Conservation (phyloP, 371 early-diverging fungal genomes). For the Rhizomucor miehei region DNA sequence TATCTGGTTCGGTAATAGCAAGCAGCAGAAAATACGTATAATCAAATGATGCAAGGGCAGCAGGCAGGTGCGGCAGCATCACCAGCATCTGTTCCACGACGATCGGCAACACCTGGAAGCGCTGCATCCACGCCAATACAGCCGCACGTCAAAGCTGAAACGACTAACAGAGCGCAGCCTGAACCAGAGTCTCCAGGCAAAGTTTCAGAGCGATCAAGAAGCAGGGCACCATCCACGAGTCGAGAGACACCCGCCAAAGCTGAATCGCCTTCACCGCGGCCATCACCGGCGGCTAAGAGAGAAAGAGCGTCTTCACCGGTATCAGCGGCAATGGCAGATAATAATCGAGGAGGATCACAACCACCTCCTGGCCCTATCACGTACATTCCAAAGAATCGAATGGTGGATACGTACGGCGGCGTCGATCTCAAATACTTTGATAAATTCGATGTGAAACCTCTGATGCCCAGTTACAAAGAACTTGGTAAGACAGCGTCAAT, state of each 20-base stretch:
- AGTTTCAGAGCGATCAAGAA: background rate
- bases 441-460: constrained; percentile 54
- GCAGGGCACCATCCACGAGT: constrained; percentile 2
- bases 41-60: constrained; percentile 15
- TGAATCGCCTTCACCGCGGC: constrained; percentile 9
- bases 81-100: constrained; percentile 26
- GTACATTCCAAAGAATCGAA: constrained; percentile 49
- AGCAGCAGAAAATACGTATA: constrained; percentile 29
- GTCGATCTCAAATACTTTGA: constrained; percentile 66
- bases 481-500: constrained; percentile 36
- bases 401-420: constrained; percentile 74
- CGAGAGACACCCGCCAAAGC: background rate
- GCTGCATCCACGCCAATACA: constrained; percentile 35
- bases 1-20: constrained; percentile 2
- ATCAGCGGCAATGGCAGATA: constrained; percentile 6
- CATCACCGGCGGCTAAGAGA: constrained; percentile 6
- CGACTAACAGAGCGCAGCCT: background rate
- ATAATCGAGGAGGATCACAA: background rate
- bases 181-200: constrained; percentile 6
- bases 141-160: constrained; percentile 27
- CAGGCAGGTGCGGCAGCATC: too few relatives aligned
- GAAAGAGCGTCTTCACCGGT: constrained; percentile 9
- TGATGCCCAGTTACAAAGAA: constrained; percentile 57
- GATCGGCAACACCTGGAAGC: constrained; percentile 33
- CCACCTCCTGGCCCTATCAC: constrained; percentile 7